Base-by-base conservation (phyloP, 2,329 filamentous ascomycete species). In the Tricladium varicosporioides region DNA sequence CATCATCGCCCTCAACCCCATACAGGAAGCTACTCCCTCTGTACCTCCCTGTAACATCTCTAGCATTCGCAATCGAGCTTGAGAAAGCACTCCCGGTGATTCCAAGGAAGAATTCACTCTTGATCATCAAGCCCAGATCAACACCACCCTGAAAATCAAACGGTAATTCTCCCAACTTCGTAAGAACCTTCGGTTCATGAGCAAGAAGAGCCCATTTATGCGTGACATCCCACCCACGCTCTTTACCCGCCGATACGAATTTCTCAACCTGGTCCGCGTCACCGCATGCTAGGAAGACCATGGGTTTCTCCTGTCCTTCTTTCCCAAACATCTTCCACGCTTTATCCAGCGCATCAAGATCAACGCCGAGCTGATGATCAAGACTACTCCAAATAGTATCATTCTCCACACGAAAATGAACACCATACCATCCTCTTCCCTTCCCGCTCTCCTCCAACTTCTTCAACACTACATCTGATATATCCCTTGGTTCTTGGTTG, bases 361-460 rank as follows among this genome's bases (percentile, higher is more conserved):
- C 70, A 32, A 66, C 63, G 3, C 50, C 50, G 10, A 73, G 66
- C 60, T 73, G 72, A 56, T 69, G 58, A 19, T 73, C 72, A 46
- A 70, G 60, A 0, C 67, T 63, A n/a, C 63, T 68, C 72, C 72
- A 73, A 52, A 73, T 73, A 51, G 65, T 73, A 61, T 73, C 72
- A 9, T 67, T 68, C 51, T 73, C 72, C 44, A 67, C 69, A 49
- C 72, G 65, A 63, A 71, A 73, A 63, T 73, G 72, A 1, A 73
- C 69, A 44, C 70, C 71, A 22, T 70, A 70, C 57, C 65, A 73
- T 14, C 68, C 65, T 1, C 65, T 51, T 5, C 22, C 22, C 22
- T 27, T 27, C 22, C 22, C 22, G 7, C 22, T 27, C 22, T 27
- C 22, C 22, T 65, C 50, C 10, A 72, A 63, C 5, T 60, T 63